Evolutionary conservation across 352 stramenopile species (phyloP), one percentile per base, ranked within the genome.

Genomic region (Aphanomyces euteiches): DNA sequence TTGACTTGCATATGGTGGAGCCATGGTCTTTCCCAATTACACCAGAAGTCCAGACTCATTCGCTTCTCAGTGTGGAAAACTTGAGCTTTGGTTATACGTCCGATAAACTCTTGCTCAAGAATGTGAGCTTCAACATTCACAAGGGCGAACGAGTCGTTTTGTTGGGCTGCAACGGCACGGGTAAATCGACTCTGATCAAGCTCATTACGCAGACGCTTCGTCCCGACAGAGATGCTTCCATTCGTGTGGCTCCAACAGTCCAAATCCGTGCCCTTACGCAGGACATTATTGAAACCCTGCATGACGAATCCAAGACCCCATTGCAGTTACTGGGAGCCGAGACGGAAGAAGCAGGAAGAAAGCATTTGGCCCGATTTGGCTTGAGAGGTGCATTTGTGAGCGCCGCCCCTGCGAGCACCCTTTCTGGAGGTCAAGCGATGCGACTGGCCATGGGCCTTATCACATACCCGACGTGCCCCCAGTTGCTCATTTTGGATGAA

Each of bases 131-230:
- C 34, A 90, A 78, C 3, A 77, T 96, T 61, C 79, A 90, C 41
- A 89, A 92, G 64, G 86, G 86, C 2, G 79, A 91, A 45, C 87
- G 89, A 34, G 80, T 97, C 47, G 87, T 94, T 37, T 70, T 98
- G 1, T 89, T 98, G 41, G 93, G 93, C 21, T 89, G 92, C n/a
- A 87, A 89, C 48, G 79, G 80, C 19, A 77, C 80, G 37, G 89
- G 89, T 34, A 98, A 98, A 73, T 98, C 92, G 13, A 98, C 95
- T 1, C 77, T 98, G 17, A 83, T 98, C 47, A 97, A 97, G 73
- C 81, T 99, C 3, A 88, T 98, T 57, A 76, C 75, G 10, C 37
- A 63, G 8, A 80, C 79, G 5, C 83, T 83, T 56, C 50, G 8
- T 12, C 15, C 50, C 13, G 7, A 58, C 8, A 58, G 7, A 3